Conservation (phyloP, 1,139 yeast species). For the Keqinozyma sinolaborantium region DNA sequence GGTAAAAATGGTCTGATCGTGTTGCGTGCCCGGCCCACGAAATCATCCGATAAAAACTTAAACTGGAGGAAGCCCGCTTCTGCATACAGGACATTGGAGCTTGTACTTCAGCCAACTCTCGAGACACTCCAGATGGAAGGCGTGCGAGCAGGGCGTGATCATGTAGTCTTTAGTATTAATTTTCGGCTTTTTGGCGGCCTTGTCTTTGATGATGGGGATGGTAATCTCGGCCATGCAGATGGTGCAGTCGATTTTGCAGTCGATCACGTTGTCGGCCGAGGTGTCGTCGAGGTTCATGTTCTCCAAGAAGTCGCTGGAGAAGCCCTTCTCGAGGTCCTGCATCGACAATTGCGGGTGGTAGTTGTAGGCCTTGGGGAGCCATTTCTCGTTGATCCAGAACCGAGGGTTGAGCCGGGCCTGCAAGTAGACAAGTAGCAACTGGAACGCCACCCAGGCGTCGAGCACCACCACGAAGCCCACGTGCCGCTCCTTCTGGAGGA, state of each 20-base stretch:
- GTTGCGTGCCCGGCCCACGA: not conserved
- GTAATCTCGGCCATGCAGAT: conserved; percentile 82
- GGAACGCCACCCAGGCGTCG: conserved; percentile 52
- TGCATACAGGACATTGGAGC: conserved; percentile 90
- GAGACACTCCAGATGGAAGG: conserved; percentile 82
- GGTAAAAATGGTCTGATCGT: not conserved
- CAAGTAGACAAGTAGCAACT: conserved; percentile 50
- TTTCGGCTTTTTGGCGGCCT: conserved; percentile 11
- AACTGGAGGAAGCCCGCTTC: conserved; percentile 76
- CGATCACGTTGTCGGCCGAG: conserved; percentile 21
- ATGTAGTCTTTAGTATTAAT: conserved; percentile 49
- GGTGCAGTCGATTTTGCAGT: conserved; percentile 63
- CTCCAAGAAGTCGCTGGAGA: conserved; percentile 33
- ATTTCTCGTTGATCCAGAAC: conserved; percentile 73
- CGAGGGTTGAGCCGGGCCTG: conserved; percentile 76
- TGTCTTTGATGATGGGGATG: conserved; percentile 45
- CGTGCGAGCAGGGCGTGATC: conserved; percentile 92
- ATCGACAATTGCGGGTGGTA: conserved; percentile 67
- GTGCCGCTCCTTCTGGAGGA: conserved; percentile 55
- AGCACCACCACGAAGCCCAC: conserved; percentile 42
- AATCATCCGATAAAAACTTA: conserved; percentile 1
- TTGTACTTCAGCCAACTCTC: conserved; percentile 94
- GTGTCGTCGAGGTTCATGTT: conserved; percentile 14
- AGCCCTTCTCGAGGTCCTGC: conserved; percentile 62
- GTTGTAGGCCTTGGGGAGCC: conserved; percentile 76